phyloP scores from a whole-genome alignment of 345 rosid genomes.

The Excoecaria agallocha region DNA sequence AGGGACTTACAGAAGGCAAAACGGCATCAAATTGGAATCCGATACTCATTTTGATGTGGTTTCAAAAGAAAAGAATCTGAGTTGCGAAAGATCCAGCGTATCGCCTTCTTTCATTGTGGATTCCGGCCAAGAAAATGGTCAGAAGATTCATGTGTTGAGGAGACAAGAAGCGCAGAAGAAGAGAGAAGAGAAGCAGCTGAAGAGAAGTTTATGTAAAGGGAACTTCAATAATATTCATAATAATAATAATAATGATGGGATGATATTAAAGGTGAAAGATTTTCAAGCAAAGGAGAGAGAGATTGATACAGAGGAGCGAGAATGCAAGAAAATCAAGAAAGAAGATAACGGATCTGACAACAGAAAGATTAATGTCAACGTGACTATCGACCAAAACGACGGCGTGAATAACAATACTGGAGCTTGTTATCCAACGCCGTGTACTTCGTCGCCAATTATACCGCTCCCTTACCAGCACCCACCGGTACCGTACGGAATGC shows the following conservation, averaged over 20 bases:
- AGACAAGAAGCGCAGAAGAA: slow-evolving; percentile 48
- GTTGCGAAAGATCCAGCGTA: background rate
- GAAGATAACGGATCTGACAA: background rate
- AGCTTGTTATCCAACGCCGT: background rate
- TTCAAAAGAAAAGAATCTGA: background rate
- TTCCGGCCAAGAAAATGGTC: slow-evolving; percentile 2
- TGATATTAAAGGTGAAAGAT: background rate
- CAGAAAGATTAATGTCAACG: background rate
- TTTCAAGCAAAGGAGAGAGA: background rate
- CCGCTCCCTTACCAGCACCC: slow-evolving; percentile 25
- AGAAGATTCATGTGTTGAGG: slow-evolving; percentile 32
- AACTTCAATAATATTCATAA: background rate
- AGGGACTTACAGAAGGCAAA: slow-evolving; percentile 39
- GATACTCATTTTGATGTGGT: background rate
- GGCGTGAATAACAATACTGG: background rate
- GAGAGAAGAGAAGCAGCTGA: slow-evolving; percentile 42
- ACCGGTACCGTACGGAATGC: slow-evolving; percentile 11
- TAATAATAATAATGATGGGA: background rate
- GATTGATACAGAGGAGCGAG: background rate
- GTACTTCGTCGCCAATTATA: slow-evolving; percentile 6
- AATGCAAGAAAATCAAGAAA: slow-evolving; percentile 17
- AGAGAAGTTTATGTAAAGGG: background rate
- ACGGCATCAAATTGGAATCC: slow-evolving; percentile 1
- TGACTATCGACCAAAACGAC: background rate
- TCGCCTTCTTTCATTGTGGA: slow-evolving; percentile 2